Percentiles rank a stretch among this genome's conserved stretches.
These are phyloP conservation scores for Aspergillus oerlinghausenensis DNA, from an alignment of 2,329 filamentous ascomycete species.

Conservation along the genomic window DNA sequence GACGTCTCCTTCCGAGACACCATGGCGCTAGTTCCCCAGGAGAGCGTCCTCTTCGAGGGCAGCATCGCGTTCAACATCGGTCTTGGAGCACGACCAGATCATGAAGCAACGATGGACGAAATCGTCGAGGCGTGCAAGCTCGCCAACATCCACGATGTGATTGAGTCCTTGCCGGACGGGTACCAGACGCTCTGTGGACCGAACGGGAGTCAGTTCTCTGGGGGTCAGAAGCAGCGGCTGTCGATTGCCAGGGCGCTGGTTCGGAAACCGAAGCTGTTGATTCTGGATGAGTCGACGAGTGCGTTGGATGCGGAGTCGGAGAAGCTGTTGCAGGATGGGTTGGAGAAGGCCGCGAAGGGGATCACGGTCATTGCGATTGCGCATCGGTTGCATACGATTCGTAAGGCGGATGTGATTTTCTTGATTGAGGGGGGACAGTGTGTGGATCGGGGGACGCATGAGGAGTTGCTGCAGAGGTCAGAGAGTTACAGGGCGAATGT, in stretches of 20 bases:
- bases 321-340: slow-evolving; percentile 41
- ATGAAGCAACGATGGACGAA: slow-evolving; percentile 54
- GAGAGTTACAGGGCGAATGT: slow-evolving; percentile 39
- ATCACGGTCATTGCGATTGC: slow-evolving; percentile 43
- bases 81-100: slow-evolving; percentile 47
- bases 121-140: slow-evolving; percentile 63
- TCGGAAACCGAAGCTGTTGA: slow-evolving; percentile 50
- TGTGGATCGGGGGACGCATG: slow-evolving; percentile 59
- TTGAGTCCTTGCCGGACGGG: slow-evolving; percentile 57
- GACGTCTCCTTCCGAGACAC: slow-evolving; percentile 39
- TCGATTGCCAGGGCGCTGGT: slow-evolving; percentile 56
- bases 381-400: slow-evolving; percentile 44
- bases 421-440: slow-evolving; percentile 66
- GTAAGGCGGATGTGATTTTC: slow-evolving; percentile 74
- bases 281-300: slow-evolving; percentile 60
- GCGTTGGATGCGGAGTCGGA: slow-evolving; percentile 55
- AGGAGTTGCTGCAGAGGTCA: slow-evolving; percentile 50
- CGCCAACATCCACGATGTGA: slow-evolving; percentile 68
- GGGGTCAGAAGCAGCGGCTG: slow-evolving; percentile 56
- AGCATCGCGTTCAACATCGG: slow-evolving; percentile 45
- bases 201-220: slow-evolving; percentile 52
- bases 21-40: slow-evolving; percentile 46
- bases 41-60: slow-evolving; percentile 47
- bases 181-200: slow-evolving; percentile 60
- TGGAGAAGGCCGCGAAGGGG: slow-evolving; percentile 30